phyloP scores from a whole-genome alignment of 495 filamentous ascomycete species.

The Hypoxylon trugodes region DNA sequence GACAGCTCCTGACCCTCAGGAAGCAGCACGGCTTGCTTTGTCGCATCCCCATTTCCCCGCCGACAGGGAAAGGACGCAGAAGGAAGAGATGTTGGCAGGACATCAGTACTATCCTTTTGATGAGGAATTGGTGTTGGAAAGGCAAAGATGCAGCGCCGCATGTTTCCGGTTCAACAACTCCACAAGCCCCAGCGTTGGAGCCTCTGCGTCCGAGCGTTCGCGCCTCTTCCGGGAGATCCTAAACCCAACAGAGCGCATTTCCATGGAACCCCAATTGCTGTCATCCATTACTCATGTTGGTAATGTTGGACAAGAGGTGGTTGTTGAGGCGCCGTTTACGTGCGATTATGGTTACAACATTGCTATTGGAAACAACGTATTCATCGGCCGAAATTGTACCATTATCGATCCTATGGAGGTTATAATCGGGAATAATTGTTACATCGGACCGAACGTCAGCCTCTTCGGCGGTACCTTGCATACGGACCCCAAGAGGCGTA shows the following conservation, averaged over 20 bases:
- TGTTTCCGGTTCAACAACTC: conserved; percentile 91
- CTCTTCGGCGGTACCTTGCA: conserved; percentile 80
- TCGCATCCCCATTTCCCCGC: conserved; percentile 59
- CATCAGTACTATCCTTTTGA: conserved; percentile 81
- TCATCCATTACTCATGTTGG: conserved; percentile 62
- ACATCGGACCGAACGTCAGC: conserved; percentile 86
- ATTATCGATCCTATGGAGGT: conserved; percentile 81
- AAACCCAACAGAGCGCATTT: conserved; percentile 58
- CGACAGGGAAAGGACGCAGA: conserved; percentile 69
- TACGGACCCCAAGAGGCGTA: conserved; percentile 77
- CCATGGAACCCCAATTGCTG: conserved; percentile 55
- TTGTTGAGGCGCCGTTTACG: conserved; percentile 88
- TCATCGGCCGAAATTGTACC: conserved; percentile 85
- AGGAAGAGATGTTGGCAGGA: conserved; percentile 93
- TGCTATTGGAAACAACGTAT: conserved; percentile 83
- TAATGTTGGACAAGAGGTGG: conserved; percentile 77
- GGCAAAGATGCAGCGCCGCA: conserved; percentile 84
- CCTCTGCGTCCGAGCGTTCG: conserved; percentile 80
- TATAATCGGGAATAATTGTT: conserved; percentile 80
- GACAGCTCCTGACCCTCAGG: conserved; percentile 57
- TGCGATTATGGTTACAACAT: conserved; percentile 98
- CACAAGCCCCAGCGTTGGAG: conserved; percentile 77
- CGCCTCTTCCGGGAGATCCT: conserved; percentile 80
- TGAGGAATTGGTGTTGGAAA: conserved; percentile 81
- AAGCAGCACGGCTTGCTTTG: conserved; percentile 67